Conservation (phyloP, 2,329 filamentous ascomycete genomes). For the Paracamarosporium sp. region DNA sequence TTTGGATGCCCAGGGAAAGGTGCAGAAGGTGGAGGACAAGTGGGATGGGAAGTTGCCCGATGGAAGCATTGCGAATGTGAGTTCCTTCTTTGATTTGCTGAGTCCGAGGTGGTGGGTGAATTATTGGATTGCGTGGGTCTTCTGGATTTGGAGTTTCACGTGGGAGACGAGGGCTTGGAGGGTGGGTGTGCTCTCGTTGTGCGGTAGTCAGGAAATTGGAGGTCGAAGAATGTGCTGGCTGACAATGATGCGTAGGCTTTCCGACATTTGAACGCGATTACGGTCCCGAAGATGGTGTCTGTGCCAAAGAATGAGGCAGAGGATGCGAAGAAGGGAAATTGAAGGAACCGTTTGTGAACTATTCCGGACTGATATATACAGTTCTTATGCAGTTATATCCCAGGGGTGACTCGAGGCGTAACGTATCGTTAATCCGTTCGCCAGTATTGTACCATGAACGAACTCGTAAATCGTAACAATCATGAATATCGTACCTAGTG, state of each 20-base stretch:
- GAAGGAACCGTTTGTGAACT: constrained; percentile 10
- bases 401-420: background rate
- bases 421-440: background rate
- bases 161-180: constrained; percentile 50
- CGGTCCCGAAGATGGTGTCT: constrained; percentile 58
- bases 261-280: constrained; percentile 59
- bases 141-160: constrained; percentile 47
- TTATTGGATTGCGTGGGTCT: constrained; percentile 46
- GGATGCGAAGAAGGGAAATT: constrained; percentile 57
- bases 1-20: constrained; percentile 52
- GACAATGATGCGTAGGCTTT: constrained; percentile 53
- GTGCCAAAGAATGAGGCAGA: constrained; percentile 62
- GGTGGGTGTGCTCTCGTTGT: constrained; percentile 39
- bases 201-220: background rate
- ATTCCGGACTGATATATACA: background rate
- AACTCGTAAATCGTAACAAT: constrained; percentile 29
- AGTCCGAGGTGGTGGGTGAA: constrained; percentile 48
- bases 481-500: constrained; percentile 11
- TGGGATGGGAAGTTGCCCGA: constrained; percentile 63
- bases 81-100: constrained; percentile 43
- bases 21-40: constrained; percentile 61
- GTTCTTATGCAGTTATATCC: background rate
- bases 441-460: background rate
- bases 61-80: constrained; percentile 57
- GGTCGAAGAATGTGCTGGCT: constrained; percentile 26